These are phyloP conservation scores for Trifolium dubium DNA, from an alignment of 306 rosid genomes.

Conservation along the genomic window DNA sequence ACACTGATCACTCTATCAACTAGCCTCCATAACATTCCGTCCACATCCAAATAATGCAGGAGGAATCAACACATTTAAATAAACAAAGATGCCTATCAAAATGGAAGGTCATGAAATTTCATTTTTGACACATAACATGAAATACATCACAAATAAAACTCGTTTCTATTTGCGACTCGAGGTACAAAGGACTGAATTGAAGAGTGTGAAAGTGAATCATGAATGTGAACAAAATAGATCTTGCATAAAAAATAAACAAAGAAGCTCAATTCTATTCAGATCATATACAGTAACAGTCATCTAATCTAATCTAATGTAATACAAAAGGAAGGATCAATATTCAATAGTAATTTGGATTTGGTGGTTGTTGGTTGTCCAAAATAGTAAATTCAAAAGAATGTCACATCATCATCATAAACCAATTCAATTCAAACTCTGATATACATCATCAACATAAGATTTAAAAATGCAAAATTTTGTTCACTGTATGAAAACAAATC, in stretches of 20 bases:
- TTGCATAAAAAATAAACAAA: constrained; percentile 16
- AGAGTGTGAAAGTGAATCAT: constrained; percentile 15
- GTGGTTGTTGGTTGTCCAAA: not conserved
- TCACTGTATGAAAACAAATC: not conserved
- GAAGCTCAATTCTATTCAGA: not conserved
- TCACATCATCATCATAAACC: constrained; percentile 24
- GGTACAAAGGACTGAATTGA: constrained; percentile 5
- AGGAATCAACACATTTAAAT: constrained; percentile 30
- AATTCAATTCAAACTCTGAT: constrained; percentile 16
- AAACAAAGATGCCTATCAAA: constrained; percentile 37
- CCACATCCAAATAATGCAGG: constrained; percentile 29
- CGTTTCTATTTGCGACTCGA: not conserved
- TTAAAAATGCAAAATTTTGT: constrained; percentile 12
- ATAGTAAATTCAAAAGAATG: constrained; percentile 27
- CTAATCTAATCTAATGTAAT: not conserved
- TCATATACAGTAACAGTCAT: not conserved
- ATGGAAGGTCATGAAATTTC: constrained; percentile 30
- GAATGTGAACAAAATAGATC: constrained; percentile 29
- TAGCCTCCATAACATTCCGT: constrained; percentile 41
- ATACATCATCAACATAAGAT: constrained; percentile 29
- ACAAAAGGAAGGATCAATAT: constrained; percentile 2
- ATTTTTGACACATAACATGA: not conserved
- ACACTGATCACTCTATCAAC: constrained; percentile 38
- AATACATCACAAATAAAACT: constrained; percentile 11
- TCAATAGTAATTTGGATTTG: constrained; percentile 6